Evolutionary conservation across 352 stramenopile genomes (phyloP), one percentile per base, ranked within the genome.

Genomic region (Peronospora farinosa): DNA sequence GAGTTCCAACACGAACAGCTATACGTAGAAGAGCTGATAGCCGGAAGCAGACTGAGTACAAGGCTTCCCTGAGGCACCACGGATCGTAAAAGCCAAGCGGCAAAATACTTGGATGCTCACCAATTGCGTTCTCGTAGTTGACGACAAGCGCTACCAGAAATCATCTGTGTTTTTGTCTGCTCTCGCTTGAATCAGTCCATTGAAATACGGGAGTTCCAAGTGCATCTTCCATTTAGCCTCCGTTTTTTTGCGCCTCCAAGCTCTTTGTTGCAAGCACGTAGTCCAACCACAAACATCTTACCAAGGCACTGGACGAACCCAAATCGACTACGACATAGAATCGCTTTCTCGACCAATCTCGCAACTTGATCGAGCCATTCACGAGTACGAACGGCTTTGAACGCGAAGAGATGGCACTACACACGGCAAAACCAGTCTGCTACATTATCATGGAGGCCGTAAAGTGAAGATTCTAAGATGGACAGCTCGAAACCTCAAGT

Each of bases 301-400:
- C 54, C n/a, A 73, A 70, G 38, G 63, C 63, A 3, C 47, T 91
- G 13, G 68, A 83, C 32, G 72, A 90, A 21, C 63, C 86, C 12
- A 69, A 85, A 32, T 86, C 66, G 71, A 56, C 57, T 36, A 86
- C 78, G 52, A 83, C 80, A 37, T 52, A 78, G 2, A 93, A 93
- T 39, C 74, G 74, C 9, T 93, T 92, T 36, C 62, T 93, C 4
- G 76, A 90, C 36, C 74, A 74, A 33, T 83, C 73, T 93, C 78
- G 39, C 83, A 93, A 38, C 60, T 93, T 40, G 80, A 93, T 38
- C 69, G 74, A 16, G 76, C 78, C 1, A 64, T 71, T 27, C 77
- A 78, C 10, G 80, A 88, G 33, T 88, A 83, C 40, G 75, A 88
- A 35, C 48, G 88, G 37, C 56, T 91, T 28, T 89, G 48, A 64